These are phyloP conservation scores for Suillus occidentalis DNA, from an alignment of 768 basidiomycete genomes.

Conservation along the genomic window DNA sequence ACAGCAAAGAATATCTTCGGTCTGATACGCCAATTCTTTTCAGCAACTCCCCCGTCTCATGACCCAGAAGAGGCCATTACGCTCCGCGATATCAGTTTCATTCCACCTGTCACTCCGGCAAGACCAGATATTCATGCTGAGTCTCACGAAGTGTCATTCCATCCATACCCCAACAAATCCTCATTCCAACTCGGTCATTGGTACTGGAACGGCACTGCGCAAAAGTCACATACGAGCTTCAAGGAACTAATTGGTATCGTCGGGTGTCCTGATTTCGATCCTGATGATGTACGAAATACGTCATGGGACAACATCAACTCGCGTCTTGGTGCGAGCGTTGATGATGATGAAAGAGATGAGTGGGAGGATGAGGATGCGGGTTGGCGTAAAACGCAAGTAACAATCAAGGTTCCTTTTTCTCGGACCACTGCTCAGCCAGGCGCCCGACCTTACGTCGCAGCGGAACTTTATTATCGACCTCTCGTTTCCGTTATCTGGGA, in stretches of 20 bases:
- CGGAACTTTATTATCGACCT: neutral
- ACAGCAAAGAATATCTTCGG: constrained; percentile 5
- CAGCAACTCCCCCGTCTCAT: too few relatives aligned
- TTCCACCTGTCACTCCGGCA: too few relatives aligned
- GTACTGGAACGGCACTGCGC: neutral
- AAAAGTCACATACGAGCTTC: neutral
- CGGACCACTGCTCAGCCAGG: neutral
- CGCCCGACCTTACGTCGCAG: neutral
- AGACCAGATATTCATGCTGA: too few relatives aligned
- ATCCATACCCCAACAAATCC: neutral
- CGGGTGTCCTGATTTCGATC: neutral
- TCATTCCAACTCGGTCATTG: neutral
- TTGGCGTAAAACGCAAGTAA: neutral
- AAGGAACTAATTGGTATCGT: neutral
- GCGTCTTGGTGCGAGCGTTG: neutral
- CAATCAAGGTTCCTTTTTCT: neutral
- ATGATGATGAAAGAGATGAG: too few relatives aligned
- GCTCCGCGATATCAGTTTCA: too few relatives aligned
- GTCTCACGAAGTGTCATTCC: neutral
- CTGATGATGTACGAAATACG: neutral
- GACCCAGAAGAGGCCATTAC: too few relatives aligned
- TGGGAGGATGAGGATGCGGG: neutral
- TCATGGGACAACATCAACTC: neutral
- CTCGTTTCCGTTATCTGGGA: neutral
- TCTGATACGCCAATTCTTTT: too few relatives aligned